phyloP scores from a whole-genome alignment of 495 filamentous ascomycete genomes.

The Immersiella caudata region DNA sequence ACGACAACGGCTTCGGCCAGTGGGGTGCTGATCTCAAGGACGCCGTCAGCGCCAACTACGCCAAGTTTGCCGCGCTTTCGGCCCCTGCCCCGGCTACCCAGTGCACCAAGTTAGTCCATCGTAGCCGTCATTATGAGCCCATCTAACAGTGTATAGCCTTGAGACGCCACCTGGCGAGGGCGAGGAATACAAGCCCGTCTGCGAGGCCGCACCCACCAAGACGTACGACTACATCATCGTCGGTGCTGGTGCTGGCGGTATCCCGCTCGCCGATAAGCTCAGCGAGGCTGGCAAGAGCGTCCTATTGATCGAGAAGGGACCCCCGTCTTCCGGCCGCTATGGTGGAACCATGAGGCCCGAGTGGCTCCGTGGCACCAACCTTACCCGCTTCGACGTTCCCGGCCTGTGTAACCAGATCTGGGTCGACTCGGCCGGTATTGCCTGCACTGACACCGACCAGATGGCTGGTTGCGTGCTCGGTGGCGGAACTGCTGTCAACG shows the following conservation, averaged over 20 bases:
- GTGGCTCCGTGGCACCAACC: constrained; percentile 65
- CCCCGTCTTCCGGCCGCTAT: constrained; percentile 60
- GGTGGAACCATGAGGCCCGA: constrained; percentile 61
- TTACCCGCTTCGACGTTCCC: constrained; percentile 80
- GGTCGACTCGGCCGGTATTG: constrained; percentile 62
- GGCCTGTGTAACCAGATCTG: constrained; percentile 75
- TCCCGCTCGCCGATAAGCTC: constrained; percentile 66
- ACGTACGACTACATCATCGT: constrained; percentile 71
- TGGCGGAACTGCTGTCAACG: constrained; percentile 76
- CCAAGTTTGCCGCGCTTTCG: constrained; percentile 51
- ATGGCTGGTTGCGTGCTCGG: constrained; percentile 80
- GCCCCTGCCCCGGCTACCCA: constrained; percentile 40
- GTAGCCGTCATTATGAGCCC: not conserved
- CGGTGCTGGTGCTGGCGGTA: constrained; percentile 66
- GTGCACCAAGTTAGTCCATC: constrained; percentile 40
- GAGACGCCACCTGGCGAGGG: constrained; percentile 21
- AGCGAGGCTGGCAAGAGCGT: constrained; percentile 65
- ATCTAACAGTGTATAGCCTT: constrained; percentile 17
- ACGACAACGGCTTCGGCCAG: constrained; percentile 45
- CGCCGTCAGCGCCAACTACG: constrained; percentile 51
- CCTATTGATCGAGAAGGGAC: constrained; percentile 68
- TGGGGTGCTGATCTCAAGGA: constrained; percentile 45
- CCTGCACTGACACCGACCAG: constrained; percentile 69
- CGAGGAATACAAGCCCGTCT: constrained; percentile 20
- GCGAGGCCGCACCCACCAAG: constrained; percentile 47